A percentile compares a stretch with the other conserved stretches of the same genome.
These are phyloP conservation scores for Gymnopilus dilepis DNA, from an alignment of 768 basidiomycete species.

Conservation along the genomic window DNA sequence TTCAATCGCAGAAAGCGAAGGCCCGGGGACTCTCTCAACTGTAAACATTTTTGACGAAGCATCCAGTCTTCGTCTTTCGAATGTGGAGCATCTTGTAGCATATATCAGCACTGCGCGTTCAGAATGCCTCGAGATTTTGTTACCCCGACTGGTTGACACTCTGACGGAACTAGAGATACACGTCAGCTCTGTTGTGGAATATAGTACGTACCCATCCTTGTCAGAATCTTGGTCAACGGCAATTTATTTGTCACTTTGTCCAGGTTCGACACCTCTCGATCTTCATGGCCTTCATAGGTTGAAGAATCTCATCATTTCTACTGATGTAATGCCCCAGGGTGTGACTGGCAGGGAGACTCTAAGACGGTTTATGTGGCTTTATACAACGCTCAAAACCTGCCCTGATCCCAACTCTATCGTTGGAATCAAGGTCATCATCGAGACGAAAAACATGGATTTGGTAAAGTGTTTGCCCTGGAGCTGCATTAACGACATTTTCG, in stretches of 20 bases:
- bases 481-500: neutral
- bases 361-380: neutral
- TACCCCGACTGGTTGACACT: neutral
- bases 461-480: neutral
- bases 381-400: neutral
- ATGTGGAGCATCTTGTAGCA: neutral
- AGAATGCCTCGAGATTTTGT: neutral
- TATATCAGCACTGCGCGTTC: neutral
- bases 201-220: neutral
- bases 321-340: neutral
- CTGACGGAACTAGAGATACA: neutral
- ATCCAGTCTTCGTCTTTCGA: neutral
- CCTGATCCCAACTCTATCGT: neutral
- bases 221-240: too few species aligned
- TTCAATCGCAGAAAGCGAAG: neutral
- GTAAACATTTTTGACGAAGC: neutral
- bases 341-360: neutral
- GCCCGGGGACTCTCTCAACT: neutral
- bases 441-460: neutral
- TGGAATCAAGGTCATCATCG: neutral
- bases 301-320: neutral
- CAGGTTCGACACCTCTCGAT: neutral
- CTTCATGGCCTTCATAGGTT: neutral
- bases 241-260: neutral
- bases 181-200: neutral